Evolutionary conservation across 2,329 filamentous ascomycete species (phyloP).

Genomic region (Aspergillus neoniger): DNA sequence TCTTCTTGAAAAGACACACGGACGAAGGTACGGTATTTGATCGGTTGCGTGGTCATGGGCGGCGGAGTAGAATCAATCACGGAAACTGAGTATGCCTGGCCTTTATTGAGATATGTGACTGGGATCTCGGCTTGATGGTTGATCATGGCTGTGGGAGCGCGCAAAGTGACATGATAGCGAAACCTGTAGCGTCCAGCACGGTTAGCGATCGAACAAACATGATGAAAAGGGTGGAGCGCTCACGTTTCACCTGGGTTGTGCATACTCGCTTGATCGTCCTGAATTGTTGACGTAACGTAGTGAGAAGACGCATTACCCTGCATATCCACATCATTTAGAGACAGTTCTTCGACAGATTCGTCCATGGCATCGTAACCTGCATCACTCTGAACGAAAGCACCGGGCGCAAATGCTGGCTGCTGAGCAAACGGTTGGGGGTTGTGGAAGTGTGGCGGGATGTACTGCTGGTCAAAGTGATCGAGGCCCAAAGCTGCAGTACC

Average conservation of each 20-base stretch:
- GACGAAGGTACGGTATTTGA: conserved; percentile 84
- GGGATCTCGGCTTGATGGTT: conserved; percentile 88
- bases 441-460: conserved; percentile 61
- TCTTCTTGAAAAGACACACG: conserved; percentile 98
- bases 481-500: conserved; percentile 64
- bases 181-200: conserved; percentile 55
- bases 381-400: conserved; percentile 78
- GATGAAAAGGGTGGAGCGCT: conserved; percentile 19
- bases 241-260: conserved; percentile 56
- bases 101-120: conserved; percentile 97
- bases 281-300: conserved; percentile 32
- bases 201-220: conserved; percentile 19
- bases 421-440: conserved; percentile 73
- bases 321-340: conserved; percentile 58
- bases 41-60: conserved; percentile 59
- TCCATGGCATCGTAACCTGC: conserved; percentile 79
- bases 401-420: conserved; percentile 67
- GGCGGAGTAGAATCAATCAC: conserved; percentile 74
- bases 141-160: conserved; percentile 92
- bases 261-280: conserved; percentile 29
- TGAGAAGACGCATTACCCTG: conserved; percentile 57
- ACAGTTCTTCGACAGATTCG: conserved; percentile 65
- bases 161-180: conserved; percentile 84
- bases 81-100: conserved; percentile 86
- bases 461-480: conserved; percentile 64